Evolutionary conservation across 306 rosid genomes (phyloP), one percentile per base, ranked within the genome.

Genomic region (Vigna mungo): DNA sequence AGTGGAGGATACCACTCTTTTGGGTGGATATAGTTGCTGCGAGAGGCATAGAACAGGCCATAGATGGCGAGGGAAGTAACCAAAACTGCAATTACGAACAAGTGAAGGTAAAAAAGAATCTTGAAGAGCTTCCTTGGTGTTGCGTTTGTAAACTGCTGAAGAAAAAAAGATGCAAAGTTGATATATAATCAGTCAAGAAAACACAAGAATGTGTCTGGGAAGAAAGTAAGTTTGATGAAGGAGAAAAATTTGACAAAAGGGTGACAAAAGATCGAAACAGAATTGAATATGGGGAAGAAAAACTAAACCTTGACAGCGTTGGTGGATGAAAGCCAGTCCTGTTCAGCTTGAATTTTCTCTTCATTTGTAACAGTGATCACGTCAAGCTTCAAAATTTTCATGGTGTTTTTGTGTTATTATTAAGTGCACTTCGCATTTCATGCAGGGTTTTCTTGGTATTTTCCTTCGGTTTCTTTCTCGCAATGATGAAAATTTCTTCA

Each of bases 1-100:
- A 88, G 46, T 11, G 94, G 96, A 79, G 83, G 88, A 54, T 85
- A 89, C 90, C 90, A 89, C 7, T 86, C 56, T 18, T 43, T 9
- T 10, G 90, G 89, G 34, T 63, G 84, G 70, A 93, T 86, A 47
- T 77, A 85, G 75, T 72, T 83, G 32, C 17, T 68, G 56, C 14
- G 68, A 73, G 75, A 68, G 46, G 13, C 46, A 11, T 71, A 43
- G 61, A 67, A 52, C n/a, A 90, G 71, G 55, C 87, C 86, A 27
- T 54, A 82, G 75, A 61, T 54, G 37, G 83, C 61, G 25, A 92
- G 78, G 73, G 61, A 53, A 66, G 83, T 76, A 2, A 62, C 68
- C 36, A 85, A 84, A 52, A 78, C 20, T 10, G 82, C 27, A 21
- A 86, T 80, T 37, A 88, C 56, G 59, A 83, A 20, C 52, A 86